These are phyloP conservation scores for Melampsora abietis-canadensis DNA, from an alignment of 1,284 basidiomycete genomes.

Conservation along the genomic window DNA sequence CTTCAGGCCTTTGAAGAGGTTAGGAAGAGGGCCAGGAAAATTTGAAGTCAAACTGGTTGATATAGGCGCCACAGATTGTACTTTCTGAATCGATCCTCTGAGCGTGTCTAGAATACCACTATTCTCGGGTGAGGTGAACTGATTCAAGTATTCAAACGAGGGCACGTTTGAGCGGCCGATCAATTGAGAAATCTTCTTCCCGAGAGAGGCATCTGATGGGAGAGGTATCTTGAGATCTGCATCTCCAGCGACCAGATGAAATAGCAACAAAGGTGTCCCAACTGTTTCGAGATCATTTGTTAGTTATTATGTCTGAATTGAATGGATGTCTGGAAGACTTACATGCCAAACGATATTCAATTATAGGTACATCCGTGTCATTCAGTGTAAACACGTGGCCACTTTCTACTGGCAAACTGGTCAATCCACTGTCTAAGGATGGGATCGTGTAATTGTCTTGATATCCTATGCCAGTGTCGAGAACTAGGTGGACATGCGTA, in stretches of 20 bases:
- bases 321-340: not conserved
- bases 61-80: not conserved
- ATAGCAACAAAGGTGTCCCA: conserved; percentile 38
- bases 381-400: conserved; percentile 29
- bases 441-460: conserved; percentile 39
- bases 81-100: not conserved
- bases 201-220: not conserved
- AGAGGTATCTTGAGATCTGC: not conserved
- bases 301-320: not conserved
- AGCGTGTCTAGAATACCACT: too few species aligned
- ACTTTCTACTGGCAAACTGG: conserved; percentile 26
- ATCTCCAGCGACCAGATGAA: conserved; percentile 33
- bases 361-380: conserved; percentile 19
- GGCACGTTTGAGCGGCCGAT: not conserved
- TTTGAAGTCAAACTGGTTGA: not conserved
- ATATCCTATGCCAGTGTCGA: conserved; percentile 33
- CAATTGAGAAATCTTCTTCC: not conserved
- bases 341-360: conserved; percentile 42
- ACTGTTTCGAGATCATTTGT: not conserved
- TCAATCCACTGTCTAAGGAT: conserved; percentile 38
- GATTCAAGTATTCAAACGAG: not conserved
- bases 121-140: not conserved
- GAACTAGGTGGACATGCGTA: conserved; percentile 12
- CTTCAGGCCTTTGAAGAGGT: conserved; percentile 12
- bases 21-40: conserved; percentile 20